Evolutionary conservation across 176 grass and related monocot genomes (phyloP), one percentile per base, ranked within the genome.

Genomic region (Phragmites australis): DNA sequence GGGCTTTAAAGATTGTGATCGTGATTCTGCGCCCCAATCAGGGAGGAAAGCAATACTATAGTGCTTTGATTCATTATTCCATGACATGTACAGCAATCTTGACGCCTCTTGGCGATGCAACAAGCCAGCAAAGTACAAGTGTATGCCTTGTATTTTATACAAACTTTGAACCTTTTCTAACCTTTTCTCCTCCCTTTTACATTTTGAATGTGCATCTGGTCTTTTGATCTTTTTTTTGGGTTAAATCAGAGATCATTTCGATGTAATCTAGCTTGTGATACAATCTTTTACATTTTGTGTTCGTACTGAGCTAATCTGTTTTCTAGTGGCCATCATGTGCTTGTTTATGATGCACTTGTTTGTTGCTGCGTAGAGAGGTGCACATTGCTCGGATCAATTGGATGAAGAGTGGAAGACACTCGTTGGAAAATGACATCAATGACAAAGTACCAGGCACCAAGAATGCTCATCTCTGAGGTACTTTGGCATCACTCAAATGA

Each of bases 21-120:
- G 48, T 82, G 83, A 51, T 49, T 73, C 48, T 71, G 65, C 14
- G 18, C 83, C 83, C 72, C 77, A 77, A 48, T 32, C 71, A 57
- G 87, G 71, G 65, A 89, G 82, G 72, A 86, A 65, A 15, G 42
- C 42, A 32, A 51, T 86, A 82, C 44, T 72, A 67, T 66, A 89
- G 32, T 42, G 31, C 15, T n/a, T 44, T 77, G 83, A 82, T 89
- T 82, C 87, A 77, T 82, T 85, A 85, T 89, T 89, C 87, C 77
- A 10, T 89, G 78, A 85, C 83, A 85, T 85, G 78, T 82, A 47
- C 11, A 82, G 57, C 48, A 85, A 82, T 89, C 83, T 77, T 31
- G 56, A 57, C 51, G 58, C 66, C 73, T 78, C 78, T 86, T 77
- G 74, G 78, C 66, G 23, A 66, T 78, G 78, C 66, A 78, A 72